phyloP scores from a whole-genome alignment of 2,329 filamentous ascomycete species.

The Microdochium trichocladiopsis region DNA sequence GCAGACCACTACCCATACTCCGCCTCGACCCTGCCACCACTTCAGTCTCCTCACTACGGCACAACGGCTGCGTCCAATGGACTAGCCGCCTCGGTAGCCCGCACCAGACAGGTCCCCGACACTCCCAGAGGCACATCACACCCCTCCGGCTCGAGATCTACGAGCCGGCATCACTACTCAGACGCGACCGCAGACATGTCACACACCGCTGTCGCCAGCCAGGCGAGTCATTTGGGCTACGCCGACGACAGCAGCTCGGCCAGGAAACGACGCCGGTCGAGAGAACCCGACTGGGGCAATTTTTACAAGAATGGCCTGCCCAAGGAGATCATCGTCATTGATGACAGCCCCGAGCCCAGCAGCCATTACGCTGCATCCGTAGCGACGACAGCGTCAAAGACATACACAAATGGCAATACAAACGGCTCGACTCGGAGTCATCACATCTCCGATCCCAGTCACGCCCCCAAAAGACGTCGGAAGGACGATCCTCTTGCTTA shows the following conservation, averaged over 20 bases:
- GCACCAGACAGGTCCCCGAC: conserved; percentile 17
- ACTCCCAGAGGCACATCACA: conserved; percentile 21
- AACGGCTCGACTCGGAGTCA: conserved; percentile 11
- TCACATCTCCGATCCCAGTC: conserved; percentile 33
- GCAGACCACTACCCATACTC: conserved; percentile 19
- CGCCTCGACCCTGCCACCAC: conserved; percentile 12
- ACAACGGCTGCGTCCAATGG: conserved; percentile 25
- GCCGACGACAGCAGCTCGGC: conserved; percentile 5
- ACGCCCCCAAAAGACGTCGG: conserved; percentile 65
- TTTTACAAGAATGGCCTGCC: conserved; percentile 81
- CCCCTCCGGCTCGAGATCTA: conserved; percentile 1
- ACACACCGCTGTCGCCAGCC: conserved; percentile 16
- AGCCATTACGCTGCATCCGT: conserved; percentile 25
- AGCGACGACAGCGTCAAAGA: conserved; percentile 22
- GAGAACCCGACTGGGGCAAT: conserved; percentile 67
- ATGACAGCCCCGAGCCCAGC: conserved; percentile 58
- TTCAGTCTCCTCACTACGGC: conserved; percentile 6
- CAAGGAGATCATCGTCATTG: conserved; percentile 80
- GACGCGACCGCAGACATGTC: conserved; percentile 22
- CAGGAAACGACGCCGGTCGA: conserved; percentile 49
- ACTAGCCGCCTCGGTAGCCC: conserved; percentile 22
- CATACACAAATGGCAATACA: conserved; percentile 25
- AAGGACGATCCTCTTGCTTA: conserved; percentile 65
- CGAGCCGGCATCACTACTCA: not conserved
- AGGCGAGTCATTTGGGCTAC: not conserved